Evolutionary conservation across 495 filamentous ascomycete species (phyloP).

Genomic region (Neurospora sublineolata): DNA sequence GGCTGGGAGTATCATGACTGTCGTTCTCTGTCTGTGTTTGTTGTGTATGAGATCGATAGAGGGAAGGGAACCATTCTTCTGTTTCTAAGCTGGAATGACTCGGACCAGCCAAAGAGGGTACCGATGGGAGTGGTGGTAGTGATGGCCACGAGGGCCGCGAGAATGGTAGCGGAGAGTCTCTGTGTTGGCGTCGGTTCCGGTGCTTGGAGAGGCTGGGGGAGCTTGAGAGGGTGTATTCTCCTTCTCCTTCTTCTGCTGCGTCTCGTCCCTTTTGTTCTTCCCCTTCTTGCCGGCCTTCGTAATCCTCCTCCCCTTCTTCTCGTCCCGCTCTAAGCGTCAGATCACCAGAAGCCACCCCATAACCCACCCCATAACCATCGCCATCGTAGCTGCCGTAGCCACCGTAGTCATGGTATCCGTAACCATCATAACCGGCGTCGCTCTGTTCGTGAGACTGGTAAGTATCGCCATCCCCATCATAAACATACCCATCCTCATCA

Average conservation of each 20-base stretch:
- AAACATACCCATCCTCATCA: background rate
- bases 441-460: background rate
- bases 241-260: background rate
- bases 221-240: background rate
- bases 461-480: background rate
- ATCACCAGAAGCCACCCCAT: background rate
- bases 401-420: background rate
- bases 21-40: background rate
- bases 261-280: background rate
- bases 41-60: background rate
- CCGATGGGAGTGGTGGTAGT: background rate
- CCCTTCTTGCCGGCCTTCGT: background rate
- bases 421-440: background rate
- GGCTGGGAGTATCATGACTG: background rate
- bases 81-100: background rate
- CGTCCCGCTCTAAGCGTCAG: background rate
- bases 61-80: background rate
- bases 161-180: background rate
- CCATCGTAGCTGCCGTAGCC: background rate
- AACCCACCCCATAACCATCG: background rate
- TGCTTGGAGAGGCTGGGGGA: background rate
- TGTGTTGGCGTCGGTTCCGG: background rate
- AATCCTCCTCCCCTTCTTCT: background rate
- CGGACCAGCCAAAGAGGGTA: background rate
- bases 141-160: background rate